A percentile compares a stretch with the other conserved stretches of the same genome.
Evolutionary conservation across 139 green algal species (phyloP).

Genomic region (Edaphochlamys debaryana): DNA sequence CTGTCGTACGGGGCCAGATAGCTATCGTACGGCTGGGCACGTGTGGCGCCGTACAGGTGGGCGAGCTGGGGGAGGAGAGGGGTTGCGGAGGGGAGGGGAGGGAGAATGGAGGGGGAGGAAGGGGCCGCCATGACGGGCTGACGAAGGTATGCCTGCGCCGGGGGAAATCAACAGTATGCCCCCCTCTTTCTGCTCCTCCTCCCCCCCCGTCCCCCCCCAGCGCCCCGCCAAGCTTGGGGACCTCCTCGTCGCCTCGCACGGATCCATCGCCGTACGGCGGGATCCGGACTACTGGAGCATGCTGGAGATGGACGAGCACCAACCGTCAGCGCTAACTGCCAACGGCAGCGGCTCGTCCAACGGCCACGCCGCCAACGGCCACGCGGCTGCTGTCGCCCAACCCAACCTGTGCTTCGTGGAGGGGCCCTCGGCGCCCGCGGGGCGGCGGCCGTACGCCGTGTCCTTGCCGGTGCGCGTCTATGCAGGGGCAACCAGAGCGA

Average conservation of each 20-base stretch:
- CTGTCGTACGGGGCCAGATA: slow-evolving; percentile 61
- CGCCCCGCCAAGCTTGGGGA: slow-evolving; percentile 70
- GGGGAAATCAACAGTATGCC: too few species aligned
- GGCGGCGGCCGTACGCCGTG: slow-evolving; percentile 49
- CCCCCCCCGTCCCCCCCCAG: not conserved
- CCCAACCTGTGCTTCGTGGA: not conserved
- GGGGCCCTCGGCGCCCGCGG: not conserved
- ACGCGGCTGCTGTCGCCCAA: too few species aligned
- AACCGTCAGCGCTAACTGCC: not conserved
- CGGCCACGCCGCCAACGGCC: not conserved
- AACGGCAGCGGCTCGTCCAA: not conserved
- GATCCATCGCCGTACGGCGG: slow-evolving; percentile 60
- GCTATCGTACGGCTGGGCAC: slow-evolving; percentile 81
- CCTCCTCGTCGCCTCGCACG: slow-evolving; percentile 67
- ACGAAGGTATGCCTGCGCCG: too few species aligned
- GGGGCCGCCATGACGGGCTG: too few species aligned
- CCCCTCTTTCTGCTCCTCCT: too few species aligned
- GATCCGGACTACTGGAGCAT: slow-evolving; percentile 40
- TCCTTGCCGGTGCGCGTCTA: slow-evolving; percentile 59
- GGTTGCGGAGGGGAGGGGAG: too few species aligned
- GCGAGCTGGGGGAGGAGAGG: too few species aligned
- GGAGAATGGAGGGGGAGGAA: too few species aligned
- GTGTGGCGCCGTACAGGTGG: slow-evolving; percentile 70
- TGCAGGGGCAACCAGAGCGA: too few species aligned
- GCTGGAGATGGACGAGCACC: not conserved